phyloP scores from a whole-genome alignment of 2,329 filamentous ascomycete species.

The Rhexocercosporidium sp. region DNA sequence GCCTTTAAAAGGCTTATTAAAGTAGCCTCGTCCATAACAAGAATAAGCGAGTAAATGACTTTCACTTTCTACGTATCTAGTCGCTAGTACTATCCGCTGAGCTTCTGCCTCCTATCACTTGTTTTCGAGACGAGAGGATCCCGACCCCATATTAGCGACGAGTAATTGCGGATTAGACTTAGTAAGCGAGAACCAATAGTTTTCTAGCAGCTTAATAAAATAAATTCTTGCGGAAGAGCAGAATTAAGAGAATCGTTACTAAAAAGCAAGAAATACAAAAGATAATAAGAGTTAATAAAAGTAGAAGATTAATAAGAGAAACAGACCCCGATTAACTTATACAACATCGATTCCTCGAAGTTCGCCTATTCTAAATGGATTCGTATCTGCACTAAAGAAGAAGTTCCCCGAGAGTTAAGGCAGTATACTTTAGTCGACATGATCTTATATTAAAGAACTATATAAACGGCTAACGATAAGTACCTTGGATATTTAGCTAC shows the following conservation, averaged over 20 bases:
- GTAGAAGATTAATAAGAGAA: neutral
- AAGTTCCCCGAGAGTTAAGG: neutral
- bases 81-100: slow-evolving; percentile 19
- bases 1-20: neutral
- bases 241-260: neutral
- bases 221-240: neutral
- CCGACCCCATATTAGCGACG: neutral
- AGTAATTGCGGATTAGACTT: neutral
- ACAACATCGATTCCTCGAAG: neutral
- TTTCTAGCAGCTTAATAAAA: neutral
- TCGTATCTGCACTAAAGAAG: neutral
- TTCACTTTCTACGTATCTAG: slow-evolving; percentile 15
- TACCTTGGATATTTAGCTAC: too few relatives aligned
- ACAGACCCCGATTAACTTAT: neutral
- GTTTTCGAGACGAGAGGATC: neutral
- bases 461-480: neutral
- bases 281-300: neutral
- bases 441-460: neutral
- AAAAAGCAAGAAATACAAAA: neutral
- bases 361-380: neutral
- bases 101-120: slow-evolving; percentile 17
- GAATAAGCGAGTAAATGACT: slow-evolving; percentile 22
- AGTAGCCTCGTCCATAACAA: neutral
- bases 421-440: neutral
- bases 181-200: neutral